These are phyloP conservation scores for Galerina sulciceps DNA, from an alignment of 768 basidiomycete species.

Conservation along the genomic window DNA sequence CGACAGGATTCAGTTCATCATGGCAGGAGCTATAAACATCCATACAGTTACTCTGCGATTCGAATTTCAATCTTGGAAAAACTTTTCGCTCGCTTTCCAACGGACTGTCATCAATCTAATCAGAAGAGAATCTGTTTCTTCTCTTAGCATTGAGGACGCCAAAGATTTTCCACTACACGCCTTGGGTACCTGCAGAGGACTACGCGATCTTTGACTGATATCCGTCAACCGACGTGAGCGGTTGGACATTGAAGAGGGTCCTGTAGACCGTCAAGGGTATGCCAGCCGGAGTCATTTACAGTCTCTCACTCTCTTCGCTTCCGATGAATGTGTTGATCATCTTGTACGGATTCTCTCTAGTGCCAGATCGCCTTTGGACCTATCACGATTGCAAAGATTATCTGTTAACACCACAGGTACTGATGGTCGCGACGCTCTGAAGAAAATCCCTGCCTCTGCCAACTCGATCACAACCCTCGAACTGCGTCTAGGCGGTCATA, in stretches of 20 bases:
- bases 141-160: constrained; percentile 15
- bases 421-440: constrained; percentile 7
- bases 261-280: background rate
- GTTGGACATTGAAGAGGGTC: background rate
- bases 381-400: constrained; percentile 5
- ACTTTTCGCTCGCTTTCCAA: constrained; percentile 12
- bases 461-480: constrained; percentile 11
- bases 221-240: background rate
- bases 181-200: constrained; percentile 1
- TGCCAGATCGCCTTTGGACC: background rate
- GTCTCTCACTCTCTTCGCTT: constrained; percentile 13
- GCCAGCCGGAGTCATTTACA: background rate
- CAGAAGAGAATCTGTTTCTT: constrained; percentile 5
- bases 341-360: background rate
- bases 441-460: constrained; percentile 1
- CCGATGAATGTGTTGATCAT: constrained; percentile 11
- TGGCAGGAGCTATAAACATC: constrained; percentile 2
- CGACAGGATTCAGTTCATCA: constrained; percentile 3
- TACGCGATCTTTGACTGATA: constrained; percentile 13
- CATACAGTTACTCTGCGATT: constrained; percentile 16
- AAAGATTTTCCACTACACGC: constrained; percentile 7
- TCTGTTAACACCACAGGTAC: constrained; percentile 11
- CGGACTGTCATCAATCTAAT: background rate
- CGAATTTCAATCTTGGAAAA: constrained; percentile 15
- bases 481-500: constrained; percentile 9